Conservation (phyloP, 345 rosid genomes). For the Lumnitzera racemosa region DNA sequence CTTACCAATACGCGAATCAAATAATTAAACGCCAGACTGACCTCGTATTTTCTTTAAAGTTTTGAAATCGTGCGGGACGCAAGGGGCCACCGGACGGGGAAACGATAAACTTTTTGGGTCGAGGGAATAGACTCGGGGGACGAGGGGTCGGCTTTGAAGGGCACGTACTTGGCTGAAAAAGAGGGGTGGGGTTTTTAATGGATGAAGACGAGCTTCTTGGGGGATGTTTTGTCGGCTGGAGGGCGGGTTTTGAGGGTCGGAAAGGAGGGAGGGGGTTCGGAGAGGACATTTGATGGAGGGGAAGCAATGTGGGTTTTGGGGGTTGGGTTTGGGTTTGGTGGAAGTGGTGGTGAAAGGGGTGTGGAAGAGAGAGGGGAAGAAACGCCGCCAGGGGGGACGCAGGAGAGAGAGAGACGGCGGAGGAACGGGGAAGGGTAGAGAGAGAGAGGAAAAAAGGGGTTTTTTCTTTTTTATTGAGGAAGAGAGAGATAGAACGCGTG, state of each 20-base stretch:
- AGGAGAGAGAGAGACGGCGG: background rate
- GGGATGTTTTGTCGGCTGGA: constrained; percentile 22
- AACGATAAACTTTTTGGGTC: constrained; percentile 85
- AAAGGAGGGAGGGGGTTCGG: background rate
- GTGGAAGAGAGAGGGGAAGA: constrained; percentile 6
- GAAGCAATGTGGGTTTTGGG: constrained; percentile 3
- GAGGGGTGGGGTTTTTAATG: constrained; percentile 11
- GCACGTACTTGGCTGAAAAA: constrained; percentile 53
- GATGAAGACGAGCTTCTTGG: constrained; percentile 46
- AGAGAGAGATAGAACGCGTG: too few species aligned
- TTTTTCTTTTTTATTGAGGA: too few species aligned
- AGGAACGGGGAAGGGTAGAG: background rate
- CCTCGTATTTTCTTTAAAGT: constrained; percentile 66
- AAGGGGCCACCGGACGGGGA: constrained; percentile 71
- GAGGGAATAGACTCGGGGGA: constrained; percentile 64
- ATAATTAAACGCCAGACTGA: constrained; percentile 62
- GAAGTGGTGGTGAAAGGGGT: constrained; percentile 2
- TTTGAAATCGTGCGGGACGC: constrained; percentile 76
- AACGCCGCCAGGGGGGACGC: constrained; percentile 23
- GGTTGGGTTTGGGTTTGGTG: constrained; percentile 4
- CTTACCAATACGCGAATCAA: constrained; percentile 82
- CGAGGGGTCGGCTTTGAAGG: constrained; percentile 29
- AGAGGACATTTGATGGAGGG: constrained; percentile 3
- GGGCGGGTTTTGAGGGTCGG: background rate
- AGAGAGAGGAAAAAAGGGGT: too few species aligned